These are phyloP conservation scores for Phytophthora podocarpi DNA, from an alignment of 352 stramenopile species.

Conservation along the genomic window DNA sequence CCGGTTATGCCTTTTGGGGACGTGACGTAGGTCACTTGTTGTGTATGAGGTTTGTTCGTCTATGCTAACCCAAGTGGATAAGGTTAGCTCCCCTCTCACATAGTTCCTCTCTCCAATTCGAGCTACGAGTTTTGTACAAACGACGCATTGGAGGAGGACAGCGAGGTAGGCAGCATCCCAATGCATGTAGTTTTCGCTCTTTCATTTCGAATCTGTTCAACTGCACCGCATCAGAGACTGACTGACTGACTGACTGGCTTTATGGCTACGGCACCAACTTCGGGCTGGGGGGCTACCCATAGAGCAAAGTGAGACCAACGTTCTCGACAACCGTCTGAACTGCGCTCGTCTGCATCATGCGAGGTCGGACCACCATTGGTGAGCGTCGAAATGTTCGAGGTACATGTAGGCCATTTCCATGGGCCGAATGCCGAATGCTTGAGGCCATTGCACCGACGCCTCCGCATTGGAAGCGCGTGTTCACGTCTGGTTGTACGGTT, in stretches of 20 bases:
- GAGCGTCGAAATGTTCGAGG: background rate
- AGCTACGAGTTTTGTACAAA: conserved; percentile 8
- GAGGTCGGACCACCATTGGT: background rate
- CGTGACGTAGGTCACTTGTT: conserved; percentile 7
- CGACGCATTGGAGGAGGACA: conserved; percentile 21
- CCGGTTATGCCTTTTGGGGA: conserved; percentile 6
- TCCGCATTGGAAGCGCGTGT: conserved; percentile 2
- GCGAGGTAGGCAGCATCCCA: conserved; percentile 28
- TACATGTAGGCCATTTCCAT: background rate
- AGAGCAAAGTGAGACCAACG: background rate
- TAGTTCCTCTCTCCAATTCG: conserved; percentile 13
- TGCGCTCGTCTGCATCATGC: background rate
- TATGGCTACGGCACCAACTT: conserved; percentile 4
- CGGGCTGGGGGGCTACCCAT: background rate
- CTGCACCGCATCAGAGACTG: background rate
- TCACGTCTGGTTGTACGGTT: conserved; percentile 8
- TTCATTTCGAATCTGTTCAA: background rate
- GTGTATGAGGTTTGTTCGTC: conserved; percentile 39
- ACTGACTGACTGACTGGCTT: no score
- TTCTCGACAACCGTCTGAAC: background rate
- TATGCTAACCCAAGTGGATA: conserved; percentile 25
- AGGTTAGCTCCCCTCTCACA: conserved; percentile 19
- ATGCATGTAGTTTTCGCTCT: conserved; percentile 27
- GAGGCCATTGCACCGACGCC: background rate
- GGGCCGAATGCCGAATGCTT: background rate